Evolutionary conservation across 768 basidiomycete species (phyloP).

Genomic region (Mycena epipterygia): DNA sequence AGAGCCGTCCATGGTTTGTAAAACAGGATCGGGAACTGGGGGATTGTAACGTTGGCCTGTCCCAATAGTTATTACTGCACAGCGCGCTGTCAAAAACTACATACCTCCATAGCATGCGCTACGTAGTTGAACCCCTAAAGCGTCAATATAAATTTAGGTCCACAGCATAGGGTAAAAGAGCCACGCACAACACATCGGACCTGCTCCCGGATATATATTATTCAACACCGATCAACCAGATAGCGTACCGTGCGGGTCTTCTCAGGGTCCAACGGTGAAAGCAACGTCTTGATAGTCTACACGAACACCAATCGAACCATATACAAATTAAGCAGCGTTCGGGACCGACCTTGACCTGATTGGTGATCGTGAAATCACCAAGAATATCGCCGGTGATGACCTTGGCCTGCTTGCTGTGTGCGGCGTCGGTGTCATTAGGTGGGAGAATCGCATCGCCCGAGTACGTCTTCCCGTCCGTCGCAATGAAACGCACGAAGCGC

Average conservation of each 20-base stretch:
- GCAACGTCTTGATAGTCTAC: slow-evolving; percentile 49
- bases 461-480: slow-evolving; percentile 52
- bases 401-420: slow-evolving; percentile 48
- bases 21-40: slow-evolving; percentile 30
- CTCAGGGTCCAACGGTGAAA: slow-evolving; percentile 51
- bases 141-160: not conserved
- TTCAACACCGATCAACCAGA: not conserved
- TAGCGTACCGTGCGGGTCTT: slow-evolving; percentile 46
- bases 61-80: no score
- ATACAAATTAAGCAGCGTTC: not conserved
- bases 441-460: slow-evolving; percentile 56
- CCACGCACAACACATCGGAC: slow-evolving; percentile 34
- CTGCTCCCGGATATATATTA: not conserved
- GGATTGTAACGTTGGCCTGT: slow-evolving; percentile 39
- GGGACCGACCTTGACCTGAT: slow-evolving; percentile 48
- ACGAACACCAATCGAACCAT: not conserved
- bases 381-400: slow-evolving; percentile 53
- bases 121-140: slow-evolving; percentile 45
- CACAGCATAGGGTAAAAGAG: not conserved
- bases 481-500: slow-evolving; percentile 56
- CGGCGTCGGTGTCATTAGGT: slow-evolving; percentile 45
- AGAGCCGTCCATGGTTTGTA: slow-evolving; percentile 47
- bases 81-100: not conserved
- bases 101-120: slow-evolving; percentile 42
- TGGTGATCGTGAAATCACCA: slow-evolving; percentile 51